Evolutionary conservation across 2,329 filamentous ascomycete species (phyloP).

Genomic region (Hymenoscyphus scutula): DNA sequence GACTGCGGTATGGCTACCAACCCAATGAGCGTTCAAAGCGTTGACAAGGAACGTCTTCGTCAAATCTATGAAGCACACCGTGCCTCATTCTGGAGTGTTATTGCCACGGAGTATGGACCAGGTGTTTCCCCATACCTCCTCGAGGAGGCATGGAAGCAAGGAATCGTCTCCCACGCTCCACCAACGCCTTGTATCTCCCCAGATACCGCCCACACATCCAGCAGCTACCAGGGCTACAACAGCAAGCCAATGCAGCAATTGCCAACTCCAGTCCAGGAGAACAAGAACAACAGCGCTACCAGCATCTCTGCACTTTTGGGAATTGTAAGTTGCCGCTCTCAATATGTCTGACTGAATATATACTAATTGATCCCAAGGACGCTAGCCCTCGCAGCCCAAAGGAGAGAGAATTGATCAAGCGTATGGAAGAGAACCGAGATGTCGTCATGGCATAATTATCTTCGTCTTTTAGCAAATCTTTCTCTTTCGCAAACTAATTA

Average conservation of each 20-base stretch:
- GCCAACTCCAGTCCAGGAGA: slow-evolving; percentile 46
- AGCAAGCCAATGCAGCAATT: slow-evolving; percentile 51
- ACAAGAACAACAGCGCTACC: slow-evolving; percentile 41
- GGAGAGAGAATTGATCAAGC: slow-evolving; percentile 56
- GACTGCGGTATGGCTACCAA: slow-evolving; percentile 52
- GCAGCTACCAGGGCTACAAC: slow-evolving; percentile 29
- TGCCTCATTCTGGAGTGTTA: slow-evolving; percentile 67
- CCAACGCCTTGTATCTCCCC: slow-evolving; percentile 37
- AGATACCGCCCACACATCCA: slow-evolving; percentile 25
- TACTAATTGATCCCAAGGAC: slow-evolving; percentile 36
- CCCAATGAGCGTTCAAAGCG: slow-evolving; percentile 39
- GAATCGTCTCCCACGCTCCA: slow-evolving; percentile 37
- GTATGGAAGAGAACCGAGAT: slow-evolving; percentile 49
- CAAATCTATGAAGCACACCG: slow-evolving; percentile 70
- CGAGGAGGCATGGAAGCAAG: slow-evolving; percentile 63
- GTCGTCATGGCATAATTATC: slow-evolving; percentile 24
- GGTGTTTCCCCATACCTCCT: slow-evolving; percentile 60
- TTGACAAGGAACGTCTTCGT: slow-evolving; percentile 63
- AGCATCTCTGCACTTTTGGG: slow-evolving; percentile 62
- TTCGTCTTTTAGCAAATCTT: background rate
- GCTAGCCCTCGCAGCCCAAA: slow-evolving; percentile 55
- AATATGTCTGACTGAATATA: background rate
- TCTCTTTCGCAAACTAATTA: background rate
- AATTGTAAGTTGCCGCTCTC: slow-evolving; percentile 41
- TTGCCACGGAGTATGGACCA: slow-evolving; percentile 69